These are phyloP conservation scores for Caryopteris hybrid DNA, from an alignment of 305 asterid genomes.

Conservation along the genomic window DNA sequence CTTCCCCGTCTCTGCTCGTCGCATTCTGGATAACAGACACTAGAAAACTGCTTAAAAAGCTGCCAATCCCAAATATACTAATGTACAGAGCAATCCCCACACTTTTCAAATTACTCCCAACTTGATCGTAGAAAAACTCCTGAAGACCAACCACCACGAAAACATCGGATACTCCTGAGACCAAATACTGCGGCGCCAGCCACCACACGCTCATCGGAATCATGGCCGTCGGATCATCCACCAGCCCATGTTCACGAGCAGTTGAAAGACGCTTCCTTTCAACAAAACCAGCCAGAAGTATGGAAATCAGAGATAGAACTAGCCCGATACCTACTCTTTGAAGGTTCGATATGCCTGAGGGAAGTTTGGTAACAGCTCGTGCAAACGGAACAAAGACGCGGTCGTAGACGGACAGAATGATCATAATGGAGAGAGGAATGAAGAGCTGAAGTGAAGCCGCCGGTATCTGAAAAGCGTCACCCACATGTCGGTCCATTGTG, in stretches of 20 bases:
- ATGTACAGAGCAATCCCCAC: constrained; percentile 37
- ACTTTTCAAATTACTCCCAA: constrained; percentile 37
- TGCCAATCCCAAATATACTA: constrained; percentile 41
- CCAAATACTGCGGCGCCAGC: constrained; percentile 49
- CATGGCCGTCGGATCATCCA: no score
- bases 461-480: constrained; percentile 20
- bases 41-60: constrained; percentile 37
- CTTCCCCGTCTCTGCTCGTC: constrained; percentile 24
- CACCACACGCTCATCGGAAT: constrained; percentile 52
- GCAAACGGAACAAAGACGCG: constrained; percentile 32
- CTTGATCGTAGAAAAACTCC: constrained; percentile 49
- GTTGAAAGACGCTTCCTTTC: constrained; percentile 37
- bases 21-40: no score
- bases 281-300: constrained; percentile 34
- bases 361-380: constrained; percentile 25
- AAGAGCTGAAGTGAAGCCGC: constrained; percentile 29
- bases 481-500: constrained; percentile 40
- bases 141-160: constrained; percentile 45
- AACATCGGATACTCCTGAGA: constrained; percentile 36
- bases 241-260: constrained; percentile 29
- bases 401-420: constrained; percentile 29
- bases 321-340: constrained; percentile 52
- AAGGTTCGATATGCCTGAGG: constrained; percentile 38
- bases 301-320: constrained; percentile 20
- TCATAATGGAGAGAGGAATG: neutral